Evolutionary conservation across 1,284 basidiomycete species (phyloP).

Genomic region (Leccinum insigne): DNA sequence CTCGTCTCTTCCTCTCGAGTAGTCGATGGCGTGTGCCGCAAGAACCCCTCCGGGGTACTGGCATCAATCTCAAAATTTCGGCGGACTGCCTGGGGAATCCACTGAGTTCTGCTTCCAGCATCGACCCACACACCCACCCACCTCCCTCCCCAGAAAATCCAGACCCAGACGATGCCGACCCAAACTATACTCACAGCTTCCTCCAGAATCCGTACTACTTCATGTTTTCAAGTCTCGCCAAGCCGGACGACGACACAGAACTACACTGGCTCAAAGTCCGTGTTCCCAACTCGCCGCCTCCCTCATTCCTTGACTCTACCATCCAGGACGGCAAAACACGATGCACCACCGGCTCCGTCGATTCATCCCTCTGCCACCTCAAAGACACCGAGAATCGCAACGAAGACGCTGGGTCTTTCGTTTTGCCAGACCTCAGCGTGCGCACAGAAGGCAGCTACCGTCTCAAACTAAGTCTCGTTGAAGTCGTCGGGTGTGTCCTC

Average conservation of each 20-base stretch:
- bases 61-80: no score
- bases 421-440: slow-evolving; percentile 86
- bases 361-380: slow-evolving; percentile 92
- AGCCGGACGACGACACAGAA: slow-evolving; percentile 42
- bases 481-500: slow-evolving; percentile 81
- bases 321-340: slow-evolving; percentile 82
- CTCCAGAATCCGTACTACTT: no score
- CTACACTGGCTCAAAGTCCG: slow-evolving; percentile 84
- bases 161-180: no score
- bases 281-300: slow-evolving; percentile 2
- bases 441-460: slow-evolving; percentile 87
- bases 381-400: slow-evolving; percentile 88
- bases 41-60: no score
- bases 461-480: slow-evolving; percentile 92
- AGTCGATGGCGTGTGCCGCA: no score
- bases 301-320: not conserved
- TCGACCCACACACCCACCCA: no score
- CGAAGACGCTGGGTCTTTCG: slow-evolving; percentile 89
- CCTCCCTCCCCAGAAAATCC: no score
- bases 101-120: not conserved
- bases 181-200: no score
- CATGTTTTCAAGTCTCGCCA: no score
- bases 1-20: no score
- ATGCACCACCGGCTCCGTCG: slow-evolving; percentile 87
- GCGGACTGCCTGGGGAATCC: no score